phyloP scores from a whole-genome alignment of 257 asterid species.

The Osmanthus fragrans region DNA sequence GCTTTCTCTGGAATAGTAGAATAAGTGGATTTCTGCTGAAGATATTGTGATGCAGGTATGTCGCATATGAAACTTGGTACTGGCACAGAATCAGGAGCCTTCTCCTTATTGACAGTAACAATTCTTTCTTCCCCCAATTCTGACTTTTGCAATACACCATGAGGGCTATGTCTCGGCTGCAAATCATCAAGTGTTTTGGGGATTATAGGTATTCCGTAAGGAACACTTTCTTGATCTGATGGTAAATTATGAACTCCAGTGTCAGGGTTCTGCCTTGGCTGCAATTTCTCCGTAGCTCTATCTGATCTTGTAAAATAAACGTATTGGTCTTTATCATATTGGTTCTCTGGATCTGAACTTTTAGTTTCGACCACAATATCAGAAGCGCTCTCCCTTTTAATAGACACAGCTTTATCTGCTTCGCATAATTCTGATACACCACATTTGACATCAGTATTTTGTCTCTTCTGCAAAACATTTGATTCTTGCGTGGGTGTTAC shows the following conservation, averaged over 20 bases:
- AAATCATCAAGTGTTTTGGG: slow-evolving; percentile 19
- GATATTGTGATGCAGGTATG: slow-evolving; percentile 22
- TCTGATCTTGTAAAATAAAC: slow-evolving; percentile 29
- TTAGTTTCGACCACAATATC: slow-evolving; percentile 30
- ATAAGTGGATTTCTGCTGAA: slow-evolving; percentile 18
- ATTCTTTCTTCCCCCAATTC: slow-evolving; percentile 22
- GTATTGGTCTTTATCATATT: slow-evolving; percentile 34
- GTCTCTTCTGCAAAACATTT: slow-evolving; percentile 25
- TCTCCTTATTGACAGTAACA: slow-evolving; percentile 19
- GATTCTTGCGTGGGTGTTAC: slow-evolving; percentile 39
- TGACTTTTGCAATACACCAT: slow-evolving; percentile 13
- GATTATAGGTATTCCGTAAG: slow-evolving; percentile 20
- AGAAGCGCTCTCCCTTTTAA: slow-evolving; percentile 27
- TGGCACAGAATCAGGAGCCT: slow-evolving; percentile 16
- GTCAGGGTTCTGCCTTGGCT: slow-evolving; percentile 46
- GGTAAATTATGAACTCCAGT: slow-evolving; percentile 23
- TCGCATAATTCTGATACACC: slow-evolving; percentile 33
- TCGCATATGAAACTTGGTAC: slow-evolving; percentile 14
- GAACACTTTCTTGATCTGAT: slow-evolving; percentile 28
- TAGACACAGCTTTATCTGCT: slow-evolving; percentile 19
- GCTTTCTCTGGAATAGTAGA: slow-evolving; percentile 27
- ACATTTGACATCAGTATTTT: slow-evolving; percentile 28
- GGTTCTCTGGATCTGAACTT: slow-evolving; percentile 26
- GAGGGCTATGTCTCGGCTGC: slow-evolving; percentile 19
- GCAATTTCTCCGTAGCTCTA: slow-evolving; percentile 40